A percentile compares a stretch with the other conserved stretches of the same genome.
Conservation (phyloP, 2,329 filamentous ascomycete genomes). For the Talaromyces piceae region DNA sequence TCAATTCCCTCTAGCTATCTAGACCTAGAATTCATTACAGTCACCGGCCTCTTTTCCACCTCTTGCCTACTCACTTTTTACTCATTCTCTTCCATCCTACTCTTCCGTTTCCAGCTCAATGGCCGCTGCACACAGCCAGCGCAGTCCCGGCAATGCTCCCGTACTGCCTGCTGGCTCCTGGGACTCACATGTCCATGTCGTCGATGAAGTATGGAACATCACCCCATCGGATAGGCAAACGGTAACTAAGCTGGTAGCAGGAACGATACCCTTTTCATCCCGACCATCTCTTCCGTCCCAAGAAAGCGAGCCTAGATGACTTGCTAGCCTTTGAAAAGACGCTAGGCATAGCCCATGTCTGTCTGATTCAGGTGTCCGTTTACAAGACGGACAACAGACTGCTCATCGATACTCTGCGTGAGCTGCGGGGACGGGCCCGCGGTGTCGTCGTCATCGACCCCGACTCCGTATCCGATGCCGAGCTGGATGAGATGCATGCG, state of each 20-base stretch:
- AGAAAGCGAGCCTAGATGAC: conserved; percentile 7
- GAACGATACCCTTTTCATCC: conserved; percentile 5
- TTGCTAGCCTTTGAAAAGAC: conserved; percentile 6
- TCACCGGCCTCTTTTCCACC: neutral
- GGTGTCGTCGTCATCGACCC: conserved; percentile 54
- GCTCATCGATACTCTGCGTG: conserved; percentile 46
- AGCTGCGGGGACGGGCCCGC: conserved; percentile 36
- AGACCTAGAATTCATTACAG: neutral
- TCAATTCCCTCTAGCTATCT: neutral
- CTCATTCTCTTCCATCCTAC: neutral
- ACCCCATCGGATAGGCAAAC: neutral
- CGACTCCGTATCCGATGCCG: conserved; percentile 26
- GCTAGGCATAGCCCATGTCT: conserved; percentile 5
- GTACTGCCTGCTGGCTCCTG: conserved; percentile 6
- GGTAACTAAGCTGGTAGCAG: neutral
- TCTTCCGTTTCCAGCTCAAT: neutral
- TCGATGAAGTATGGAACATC: conserved; percentile 2
- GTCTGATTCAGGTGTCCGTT: conserved; percentile 53
- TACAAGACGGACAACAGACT: conserved; percentile 56
- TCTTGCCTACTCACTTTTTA: too few species aligned
- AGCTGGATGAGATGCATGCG: conserved; percentile 47
- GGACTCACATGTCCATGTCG: conserved; percentile 8
- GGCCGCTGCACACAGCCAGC: neutral
- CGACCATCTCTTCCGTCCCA: conserved; percentile 4
- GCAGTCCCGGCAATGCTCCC: neutral